Evolutionary conservation across 1,284 basidiomycete genomes (phyloP), one percentile per base, ranked within the genome.

Genomic region (Hemileia vastatrix): DNA sequence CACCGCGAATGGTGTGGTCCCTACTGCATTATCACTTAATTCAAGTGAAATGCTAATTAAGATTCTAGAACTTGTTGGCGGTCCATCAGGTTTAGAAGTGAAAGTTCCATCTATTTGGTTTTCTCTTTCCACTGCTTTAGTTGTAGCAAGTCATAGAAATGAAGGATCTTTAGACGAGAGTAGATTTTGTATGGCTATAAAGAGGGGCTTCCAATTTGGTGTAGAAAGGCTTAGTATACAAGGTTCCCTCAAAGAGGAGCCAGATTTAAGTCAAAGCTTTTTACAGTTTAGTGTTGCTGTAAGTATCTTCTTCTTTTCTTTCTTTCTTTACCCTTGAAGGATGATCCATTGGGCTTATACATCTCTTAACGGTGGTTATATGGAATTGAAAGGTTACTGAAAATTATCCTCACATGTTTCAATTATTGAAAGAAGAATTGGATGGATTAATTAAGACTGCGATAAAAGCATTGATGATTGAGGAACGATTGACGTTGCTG

Each of bases 211-310:
- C n/a, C n/a, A n/a, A n/a, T n/a, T n/a, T n/a, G n/a, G n/a, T n/a
- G n/a, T n/a, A n/a, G n/a, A n/a, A n/a, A n/a, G n/a, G n/a, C n/a
- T n/a, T n/a, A n/a, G n/a, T n/a, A n/a, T n/a, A n/a, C n/a, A n/a
- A n/a, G n/a, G n/a, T n/a, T n/a, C 64, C 1, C 69, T 74, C 68
- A 59, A 55, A 23, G 65, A 68, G 53, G 70, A 72, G 24, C 72
- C 72, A 0, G 72, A 74, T 45, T 55, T 71, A 3, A 71, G 71
- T 1, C 67, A 71, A 15, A 67, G 65, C 8, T 72, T 72, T 55
- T 63, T 74, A n/a, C 58, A 57, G 51, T 67, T 65, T 57, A 59
- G 57, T 19, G 53, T 63, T 23, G 57, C 59, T 11, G 64, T 63
- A 15, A 43, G 56, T 13, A 19, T 27, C 13, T 65, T 50, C 23